A percentile compares a stretch with the other conserved stretches of the same genome.
Evolutionary conservation across 2,329 filamentous ascomycete species (phyloP).

Genomic region (Penicillium sp.): DNA sequence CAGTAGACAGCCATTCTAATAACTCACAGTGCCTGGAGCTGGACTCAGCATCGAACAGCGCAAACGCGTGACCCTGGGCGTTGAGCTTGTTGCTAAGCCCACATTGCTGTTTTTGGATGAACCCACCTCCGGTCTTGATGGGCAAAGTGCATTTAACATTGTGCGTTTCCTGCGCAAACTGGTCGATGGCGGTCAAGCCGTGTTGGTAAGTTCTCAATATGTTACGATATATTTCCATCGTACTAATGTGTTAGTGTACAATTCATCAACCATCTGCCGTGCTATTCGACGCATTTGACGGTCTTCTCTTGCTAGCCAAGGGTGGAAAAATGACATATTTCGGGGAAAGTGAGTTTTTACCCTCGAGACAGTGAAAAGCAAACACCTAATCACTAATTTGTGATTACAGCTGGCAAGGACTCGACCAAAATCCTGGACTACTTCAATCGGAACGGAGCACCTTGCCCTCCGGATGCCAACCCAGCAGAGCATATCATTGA

Average conservation of each 20-base stretch:
- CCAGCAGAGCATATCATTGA: slow-evolving; percentile 51
- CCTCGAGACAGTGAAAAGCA: background rate
- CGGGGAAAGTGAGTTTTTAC: slow-evolving; percentile 47
- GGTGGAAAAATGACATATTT: slow-evolving; percentile 67
- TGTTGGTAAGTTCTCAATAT: slow-evolving; percentile 48
- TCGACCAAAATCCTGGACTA: slow-evolving; percentile 48
- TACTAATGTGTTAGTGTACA: slow-evolving; percentile 42
- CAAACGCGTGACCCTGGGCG: slow-evolving; percentile 61
- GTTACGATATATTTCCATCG: too few relatives aligned
- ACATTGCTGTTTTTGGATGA: slow-evolving; percentile 62
- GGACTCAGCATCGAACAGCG: slow-evolving; percentile 65
- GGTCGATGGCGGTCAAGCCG: slow-evolving; percentile 63
- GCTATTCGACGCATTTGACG: slow-evolving; percentile 66
- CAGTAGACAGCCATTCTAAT: slow-evolving; percentile 7
- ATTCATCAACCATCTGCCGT: slow-evolving; percentile 69
- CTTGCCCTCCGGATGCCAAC: slow-evolving; percentile 52
- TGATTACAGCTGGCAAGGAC: slow-evolving; percentile 30
- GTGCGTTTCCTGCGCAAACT: slow-evolving; percentile 65
- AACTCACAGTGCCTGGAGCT: slow-evolving; percentile 44
- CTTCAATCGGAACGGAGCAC: slow-evolving; percentile 53
- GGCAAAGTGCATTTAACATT: slow-evolving; percentile 57
- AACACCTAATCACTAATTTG: background rate
- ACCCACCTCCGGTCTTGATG: slow-evolving; percentile 63
- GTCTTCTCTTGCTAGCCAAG: slow-evolving; percentile 61
- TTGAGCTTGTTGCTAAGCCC: slow-evolving; percentile 59